Evolutionary conservation across 768 basidiomycete genomes (phyloP).

Genomic region (Arthromyces matolae): DNA sequence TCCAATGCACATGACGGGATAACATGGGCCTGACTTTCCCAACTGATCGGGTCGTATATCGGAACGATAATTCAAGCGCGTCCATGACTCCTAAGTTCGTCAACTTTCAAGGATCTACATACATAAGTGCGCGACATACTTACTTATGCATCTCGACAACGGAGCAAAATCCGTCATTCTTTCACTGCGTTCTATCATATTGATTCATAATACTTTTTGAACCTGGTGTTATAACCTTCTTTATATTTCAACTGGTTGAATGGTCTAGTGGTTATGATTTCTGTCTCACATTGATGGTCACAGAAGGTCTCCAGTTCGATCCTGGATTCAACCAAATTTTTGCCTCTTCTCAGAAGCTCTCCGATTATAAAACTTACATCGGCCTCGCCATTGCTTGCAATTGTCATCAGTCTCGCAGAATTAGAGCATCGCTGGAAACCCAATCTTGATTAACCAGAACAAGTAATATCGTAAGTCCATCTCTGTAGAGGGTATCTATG

Average conservation of each 20-base stretch:
- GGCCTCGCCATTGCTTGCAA: no score
- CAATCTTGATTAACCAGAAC: constrained; percentile 14
- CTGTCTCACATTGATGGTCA: constrained; percentile 37
- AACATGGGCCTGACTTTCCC: constrained; percentile 11
- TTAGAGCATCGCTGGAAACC: not conserved
- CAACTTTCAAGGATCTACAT: not conserved
- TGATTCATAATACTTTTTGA: no score
- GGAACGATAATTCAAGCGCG: not conserved
- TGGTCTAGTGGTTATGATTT: constrained; percentile 32
- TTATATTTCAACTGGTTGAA: constrained; percentile 14
- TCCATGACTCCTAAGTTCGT: not conserved
- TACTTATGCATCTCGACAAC: no score
- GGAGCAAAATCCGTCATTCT: not conserved
- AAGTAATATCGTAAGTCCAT: constrained; percentile 18
- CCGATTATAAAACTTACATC: no score
- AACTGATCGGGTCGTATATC: constrained; percentile 1
- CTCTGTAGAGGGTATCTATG: constrained; percentile 14
- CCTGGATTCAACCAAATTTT: constrained; percentile 39
- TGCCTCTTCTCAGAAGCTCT: not conserved
- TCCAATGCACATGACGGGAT: constrained; percentile 13
- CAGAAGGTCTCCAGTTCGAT: constrained; percentile 45
- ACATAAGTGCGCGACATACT: no score
- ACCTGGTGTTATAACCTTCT: no score
- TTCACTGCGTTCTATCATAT: not conserved
- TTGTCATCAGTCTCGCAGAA: not conserved